Conservation (phyloP, 1,284 basidiomycete genomes). For the Lentinula novae-zelandiae region DNA sequence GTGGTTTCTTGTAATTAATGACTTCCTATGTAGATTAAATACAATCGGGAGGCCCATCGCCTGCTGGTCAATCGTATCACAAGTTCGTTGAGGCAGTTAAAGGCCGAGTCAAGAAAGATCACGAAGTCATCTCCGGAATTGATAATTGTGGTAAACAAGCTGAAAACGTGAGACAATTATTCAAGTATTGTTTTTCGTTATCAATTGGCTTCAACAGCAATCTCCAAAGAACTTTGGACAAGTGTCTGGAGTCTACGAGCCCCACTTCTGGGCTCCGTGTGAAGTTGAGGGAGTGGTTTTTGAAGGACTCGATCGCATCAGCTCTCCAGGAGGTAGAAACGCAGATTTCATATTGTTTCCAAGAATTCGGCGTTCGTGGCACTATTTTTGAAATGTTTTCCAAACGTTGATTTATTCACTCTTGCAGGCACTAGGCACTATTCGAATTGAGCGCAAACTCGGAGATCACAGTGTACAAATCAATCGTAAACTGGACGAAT, state of each 20-base stretch:
- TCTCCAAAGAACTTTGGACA: conserved; percentile 7
- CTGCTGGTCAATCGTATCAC: conserved; percentile 13
- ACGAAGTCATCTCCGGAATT: not conserved
- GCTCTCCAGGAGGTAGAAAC: conserved; percentile 14
- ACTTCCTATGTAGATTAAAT: conserved; percentile 7
- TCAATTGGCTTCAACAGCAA: not conserved
- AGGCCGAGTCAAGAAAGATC: conserved; percentile 10
- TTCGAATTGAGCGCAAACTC: conserved; percentile 15
- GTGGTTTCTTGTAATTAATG: not conserved
- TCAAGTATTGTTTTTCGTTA: not conserved
- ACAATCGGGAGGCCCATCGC: conserved; percentile 12
- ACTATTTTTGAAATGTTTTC: not conserved
- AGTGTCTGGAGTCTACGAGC: conserved; percentile 1
- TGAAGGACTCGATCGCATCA: conserved; percentile 11
- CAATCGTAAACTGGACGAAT: conserved; percentile 16
- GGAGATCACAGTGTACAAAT: conserved; percentile 13
- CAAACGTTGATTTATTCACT: not conserved
- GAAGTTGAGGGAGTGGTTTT: conserved; percentile 9
- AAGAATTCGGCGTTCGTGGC: conserved; percentile 14
- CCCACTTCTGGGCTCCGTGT: not conserved
- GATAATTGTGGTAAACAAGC: conserved; percentile 4
- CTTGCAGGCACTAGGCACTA: conserved; percentile 8
- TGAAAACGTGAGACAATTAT: conserved; percentile 8
- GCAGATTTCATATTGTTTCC: conserved; percentile 15
- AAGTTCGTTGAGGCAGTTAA: conserved; percentile 8